These are phyloP conservation scores for Chenopodium berlandieri DNA, from an alignment of 148 eudicot species.

Conservation along the genomic window DNA sequence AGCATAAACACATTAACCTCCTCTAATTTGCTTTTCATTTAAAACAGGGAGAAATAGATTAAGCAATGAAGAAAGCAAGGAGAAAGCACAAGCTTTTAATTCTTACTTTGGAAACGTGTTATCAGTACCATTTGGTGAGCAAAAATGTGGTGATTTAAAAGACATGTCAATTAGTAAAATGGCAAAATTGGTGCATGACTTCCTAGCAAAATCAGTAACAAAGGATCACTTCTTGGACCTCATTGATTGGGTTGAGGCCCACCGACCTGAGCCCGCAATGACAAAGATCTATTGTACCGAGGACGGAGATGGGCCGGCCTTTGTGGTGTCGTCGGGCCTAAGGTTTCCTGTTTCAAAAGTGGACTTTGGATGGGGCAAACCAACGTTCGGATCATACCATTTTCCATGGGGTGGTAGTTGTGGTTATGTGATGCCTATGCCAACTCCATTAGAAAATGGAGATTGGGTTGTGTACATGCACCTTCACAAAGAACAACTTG, in stretches of 20 bases:
- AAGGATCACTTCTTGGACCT: conserved; percentile 68
- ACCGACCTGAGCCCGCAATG: conserved; percentile 50
- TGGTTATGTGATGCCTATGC: conserved; percentile 87
- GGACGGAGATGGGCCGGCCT: conserved; percentile 43
- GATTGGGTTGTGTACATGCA: conserved; percentile 89
- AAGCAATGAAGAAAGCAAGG: conserved; percentile 26
- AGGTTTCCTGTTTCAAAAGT: conserved; percentile 49
- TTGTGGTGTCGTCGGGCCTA: conserved; percentile 70
- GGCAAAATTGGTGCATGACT: conserved; percentile 39
- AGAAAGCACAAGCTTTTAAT: conserved; percentile 18
- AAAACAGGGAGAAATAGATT: conserved; percentile 37
- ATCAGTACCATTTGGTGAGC: conserved; percentile 55
- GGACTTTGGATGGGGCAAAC: conserved; percentile 79
- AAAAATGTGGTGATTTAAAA: conserved; percentile 29
- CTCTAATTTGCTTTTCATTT: not conserved
- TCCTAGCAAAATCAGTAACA: conserved; percentile 33
- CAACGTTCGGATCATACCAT: conserved; percentile 64
- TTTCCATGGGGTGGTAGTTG: conserved; percentile 68
- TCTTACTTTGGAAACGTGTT: conserved; percentile 65
- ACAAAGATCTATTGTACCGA: conserved; percentile 41
- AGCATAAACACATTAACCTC: no score
- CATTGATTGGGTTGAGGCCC: conserved; percentile 71
- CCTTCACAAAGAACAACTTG: conserved; percentile 41
- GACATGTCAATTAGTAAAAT: conserved; percentile 40
- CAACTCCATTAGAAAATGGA: conserved; percentile 48